These are phyloP conservation scores for Pneumocystis sp. DNA, from an alignment of 1,139 yeast species.

Conservation along the genomic window DNA sequence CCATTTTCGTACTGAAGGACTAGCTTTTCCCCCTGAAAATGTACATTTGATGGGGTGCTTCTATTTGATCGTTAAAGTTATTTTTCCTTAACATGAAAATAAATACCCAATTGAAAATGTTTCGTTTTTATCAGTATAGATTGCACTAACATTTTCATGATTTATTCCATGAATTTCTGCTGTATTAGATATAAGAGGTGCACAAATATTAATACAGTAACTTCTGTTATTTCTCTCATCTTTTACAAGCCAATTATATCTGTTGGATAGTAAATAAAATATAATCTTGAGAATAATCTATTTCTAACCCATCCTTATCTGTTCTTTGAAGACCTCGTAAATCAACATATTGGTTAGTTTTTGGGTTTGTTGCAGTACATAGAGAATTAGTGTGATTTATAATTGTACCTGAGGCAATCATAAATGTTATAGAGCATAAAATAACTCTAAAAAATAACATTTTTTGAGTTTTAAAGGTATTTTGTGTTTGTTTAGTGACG, in stretches of 20 bases:
- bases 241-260: slow-evolving; percentile 41
- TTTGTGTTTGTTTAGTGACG: not conserved
- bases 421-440: not conserved
- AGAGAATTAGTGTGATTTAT: not conserved
- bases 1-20: slow-evolving; percentile 61
- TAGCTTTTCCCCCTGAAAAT: slow-evolving; percentile 55
- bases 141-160: slow-evolving; percentile 48
- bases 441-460: not conserved
- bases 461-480: not conserved
- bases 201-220: slow-evolving; percentile 57
- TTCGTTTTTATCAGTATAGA: slow-evolving; percentile 40
- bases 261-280: not conserved
- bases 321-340: slow-evolving; percentile 9
- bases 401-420: not conserved
- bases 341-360: slow-evolving; percentile 11
- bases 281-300: not conserved
- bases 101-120: slow-evolving; percentile 24
- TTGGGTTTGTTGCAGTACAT: slow-evolving; percentile 10
- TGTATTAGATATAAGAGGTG: slow-evolving; percentile 7
- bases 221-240: slow-evolving; percentile 62
- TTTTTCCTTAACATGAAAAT: not conserved
- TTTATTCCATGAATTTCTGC: slow-evolving; percentile 27
- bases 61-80: slow-evolving; percentile 1
- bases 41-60: slow-evolving; percentile 35
- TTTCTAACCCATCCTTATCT: not conserved